Base-by-base conservation (phyloP, 352 stramenopile genomes). In the Pilasporangium apinafurcum region DNA sequence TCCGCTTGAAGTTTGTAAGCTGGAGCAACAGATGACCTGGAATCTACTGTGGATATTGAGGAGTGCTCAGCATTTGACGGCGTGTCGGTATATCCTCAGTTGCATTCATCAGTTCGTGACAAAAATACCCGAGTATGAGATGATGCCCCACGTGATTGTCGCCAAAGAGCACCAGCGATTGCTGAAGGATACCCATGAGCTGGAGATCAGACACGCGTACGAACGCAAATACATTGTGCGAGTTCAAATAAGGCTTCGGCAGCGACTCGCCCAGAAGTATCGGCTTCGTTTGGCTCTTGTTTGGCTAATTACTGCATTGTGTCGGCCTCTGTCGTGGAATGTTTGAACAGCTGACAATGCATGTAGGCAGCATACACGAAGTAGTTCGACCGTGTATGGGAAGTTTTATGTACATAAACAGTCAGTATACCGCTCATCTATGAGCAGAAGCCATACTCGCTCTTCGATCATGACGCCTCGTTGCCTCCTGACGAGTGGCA, bases 401-500 rank as follows among this genome's bases (percentile, higher is more conserved):
- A 1, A 33, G 17, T 3, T 58, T 77, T 21, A 43, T 79, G 3
- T 83, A 79, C 33, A 35, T 51, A 28, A n/a, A n/a, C n/a, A n/a
- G n/a, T n/a, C 35, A 44, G 12, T 34, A 37, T 10, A 49, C 50
- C 8, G 18, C 26, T 17, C 13, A 34, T 49, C 5, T 55, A 68
- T 21, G 16, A 8, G 0, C 22, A 18, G 16, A 81, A 81, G 16
- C 68, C 68, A 1, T 62, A 28, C 7, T 78, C 54, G 28, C 49
- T 84, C 28, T 59, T 68, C 27, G 44, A 69, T 7, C 25, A 49
- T 3, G 71, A 84, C 18, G 55, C 75, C 1, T 34, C 38, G 12
- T 22, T 62, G 7, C 71, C 68, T 7, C 26, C 30, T 18, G 68
- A 84, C 25, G 48, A 67, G 28, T 82, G 65, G 65, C 21, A 52